A percentile compares a stretch with the other conserved stretches of the same genome.
phyloP scores from a whole-genome alignment of 805 yeast genomes.

The Lipomyces orientalis region DNA sequence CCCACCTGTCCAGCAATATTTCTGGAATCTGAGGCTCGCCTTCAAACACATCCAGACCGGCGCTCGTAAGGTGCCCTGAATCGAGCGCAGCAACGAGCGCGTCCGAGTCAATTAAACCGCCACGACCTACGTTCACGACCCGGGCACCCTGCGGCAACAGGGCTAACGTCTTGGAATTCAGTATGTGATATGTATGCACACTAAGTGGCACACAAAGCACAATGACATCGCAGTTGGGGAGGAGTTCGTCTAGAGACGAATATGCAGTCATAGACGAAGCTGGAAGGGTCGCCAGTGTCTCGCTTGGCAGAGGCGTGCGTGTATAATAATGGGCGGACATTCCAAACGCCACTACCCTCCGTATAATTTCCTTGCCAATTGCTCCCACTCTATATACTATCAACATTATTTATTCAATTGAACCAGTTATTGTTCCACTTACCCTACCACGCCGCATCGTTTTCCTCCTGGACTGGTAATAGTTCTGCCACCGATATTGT shows the following conservation, averaged over 20 bases:
- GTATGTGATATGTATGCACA: conserved; percentile 55
- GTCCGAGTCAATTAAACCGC: conserved; percentile 62
- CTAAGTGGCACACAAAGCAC: conserved; percentile 59
- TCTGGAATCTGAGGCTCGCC: conserved; percentile 59
- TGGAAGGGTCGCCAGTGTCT: conserved; percentile 51
- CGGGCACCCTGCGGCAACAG: conserved; percentile 60
- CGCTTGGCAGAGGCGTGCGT: conserved; percentile 54
- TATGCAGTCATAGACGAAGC: conserved; percentile 41
- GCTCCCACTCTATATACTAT: conserved; percentile 54
- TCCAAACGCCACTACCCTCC: conserved; percentile 56
- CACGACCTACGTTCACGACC: conserved; percentile 64
- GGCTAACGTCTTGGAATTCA: conserved; percentile 52
- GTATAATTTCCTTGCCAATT: conserved; percentile 62
- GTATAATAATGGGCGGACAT: conserved; percentile 60
- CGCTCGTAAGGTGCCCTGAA: conserved; percentile 57
- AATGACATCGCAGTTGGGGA: conserved; percentile 56
- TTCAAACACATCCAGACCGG: conserved; percentile 66
- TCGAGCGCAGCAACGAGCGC: conserved; percentile 56
- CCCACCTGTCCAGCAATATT: conserved; percentile 53
- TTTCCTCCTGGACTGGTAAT: conserved; percentile 42
- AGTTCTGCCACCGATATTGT: conserved; percentile 14
- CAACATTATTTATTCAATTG: too few species aligned
- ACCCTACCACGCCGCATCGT: conserved; percentile 62
- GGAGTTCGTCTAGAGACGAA: conserved; percentile 56
- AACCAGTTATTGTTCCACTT: not conserved